Base-by-base conservation (phyloP, 1,284 basidiomycete species). In the Wallemia mellicola region DNA sequence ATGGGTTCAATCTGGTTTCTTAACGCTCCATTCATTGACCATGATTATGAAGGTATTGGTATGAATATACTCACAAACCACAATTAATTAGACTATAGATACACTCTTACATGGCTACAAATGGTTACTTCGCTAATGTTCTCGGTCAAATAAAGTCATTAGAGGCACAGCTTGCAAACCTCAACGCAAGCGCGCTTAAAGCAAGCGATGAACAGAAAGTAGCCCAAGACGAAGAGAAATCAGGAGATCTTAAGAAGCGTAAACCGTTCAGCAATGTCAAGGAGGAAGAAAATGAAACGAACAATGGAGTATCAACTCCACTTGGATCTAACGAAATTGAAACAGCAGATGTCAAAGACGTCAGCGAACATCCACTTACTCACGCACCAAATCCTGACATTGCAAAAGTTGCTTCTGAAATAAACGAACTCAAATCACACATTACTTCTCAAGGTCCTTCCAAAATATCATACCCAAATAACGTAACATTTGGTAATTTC, bases 1-100 rank as follows among this genome's bases (percentile, higher is more conserved):
- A 33, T 95, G 92, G 91, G 91, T 96, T 1, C 92, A 98, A 69
- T 87, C 87, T 0, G 91, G 91, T 7, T 96, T 89, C 71, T 75
- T 96, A 59, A 91, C 88, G 0, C 72, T 96, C n/a, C 92, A 91
- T 69, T 79, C 82, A 15, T 72, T 94, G 7, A 77, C 82, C 60
- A 83, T 92, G 81, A 78, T 92, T 65, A 94, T 94, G 88, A 94
- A 94, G 63, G 67, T 67, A 59, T 60, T 64, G 32, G 24, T 1
- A 56, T 60, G 22, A 11, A 22, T 30, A 11, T 14, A 48, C 27
- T n/a, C 24, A n/a, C 32, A 25, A 38, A 56, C 14, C 63, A 63
- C 24, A 63, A 54, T 2, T 25, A 3, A 48, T 30, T 30, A 7
- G 7, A 30, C 56, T 19, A 1, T 60, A 66, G 68, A 73, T 94